These are phyloP conservation scores for Aspergillus udagawae DNA, from an alignment of 2,329 filamentous ascomycete species.

Conservation along the genomic window DNA sequence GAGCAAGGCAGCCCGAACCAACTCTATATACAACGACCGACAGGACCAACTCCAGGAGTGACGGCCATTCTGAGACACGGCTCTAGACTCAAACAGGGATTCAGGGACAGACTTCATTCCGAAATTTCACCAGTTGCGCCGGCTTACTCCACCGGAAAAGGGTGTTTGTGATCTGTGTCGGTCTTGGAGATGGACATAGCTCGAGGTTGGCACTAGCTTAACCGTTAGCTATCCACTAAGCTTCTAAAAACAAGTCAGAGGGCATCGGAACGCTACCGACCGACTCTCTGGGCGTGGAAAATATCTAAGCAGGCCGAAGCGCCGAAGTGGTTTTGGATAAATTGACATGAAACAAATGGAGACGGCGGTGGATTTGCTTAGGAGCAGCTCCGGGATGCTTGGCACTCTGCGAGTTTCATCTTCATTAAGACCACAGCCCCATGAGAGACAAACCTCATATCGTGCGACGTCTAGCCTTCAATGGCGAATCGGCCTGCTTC, in stretches of 20 bases:
- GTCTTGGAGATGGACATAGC: neutral
- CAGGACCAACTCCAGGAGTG: constrained; percentile 1
- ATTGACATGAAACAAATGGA: constrained; percentile 15
- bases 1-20: neutral
- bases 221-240: neutral
- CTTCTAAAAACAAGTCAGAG: neutral
- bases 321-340: constrained; percentile 17
- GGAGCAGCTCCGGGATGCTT: constrained; percentile 8
- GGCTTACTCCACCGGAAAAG: constrained; percentile 8
- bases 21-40: constrained; percentile 15
- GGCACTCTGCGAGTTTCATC: constrained; percentile 19
- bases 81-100: neutral
- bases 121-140: neutral
- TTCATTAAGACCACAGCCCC: constrained; percentile 15
- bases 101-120: neutral
- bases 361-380: constrained; percentile 10
- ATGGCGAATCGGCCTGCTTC: neutral
- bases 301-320: constrained; percentile 9
- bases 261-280: neutral
- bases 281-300: neutral
- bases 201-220: neutral
- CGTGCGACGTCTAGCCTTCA: neutral
- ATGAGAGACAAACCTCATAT: neutral
- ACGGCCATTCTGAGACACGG: constrained; percentile 10
- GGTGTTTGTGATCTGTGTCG: neutral